Percentiles rank a stretch among this genome's conserved stretches.
Evolutionary conservation across 1,284 basidiomycete species (phyloP).

Genomic region (Gastroboletus turbinatus): DNA sequence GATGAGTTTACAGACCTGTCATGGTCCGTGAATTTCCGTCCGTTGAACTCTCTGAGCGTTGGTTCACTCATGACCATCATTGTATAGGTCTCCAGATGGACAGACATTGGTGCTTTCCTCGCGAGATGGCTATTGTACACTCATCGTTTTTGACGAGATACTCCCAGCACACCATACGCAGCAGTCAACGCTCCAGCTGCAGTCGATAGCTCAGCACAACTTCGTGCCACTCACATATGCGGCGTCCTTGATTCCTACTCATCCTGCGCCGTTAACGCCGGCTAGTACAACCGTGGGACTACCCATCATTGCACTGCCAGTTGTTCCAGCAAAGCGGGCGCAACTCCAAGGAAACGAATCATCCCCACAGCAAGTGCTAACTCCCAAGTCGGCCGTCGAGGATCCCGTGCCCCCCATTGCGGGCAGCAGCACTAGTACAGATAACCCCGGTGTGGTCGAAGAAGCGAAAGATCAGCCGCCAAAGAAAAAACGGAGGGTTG

Average conservation of each 20-base stretch:
- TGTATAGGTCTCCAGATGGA: conserved; percentile 87
- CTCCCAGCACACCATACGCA: conserved; percentile 84
- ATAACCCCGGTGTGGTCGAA: conserved; percentile 18
- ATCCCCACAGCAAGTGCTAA: conserved; percentile 53
- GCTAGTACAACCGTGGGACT: conserved; percentile 38
- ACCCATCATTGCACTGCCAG: conserved; percentile 43
- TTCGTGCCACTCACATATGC: conserved; percentile 56
- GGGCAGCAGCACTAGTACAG: conserved; percentile 8
- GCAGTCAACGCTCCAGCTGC: conserved; percentile 83
- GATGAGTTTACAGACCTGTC: conserved; percentile 96
- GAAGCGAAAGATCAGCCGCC: conserved; percentile 49
- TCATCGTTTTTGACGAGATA: conserved; percentile 90
- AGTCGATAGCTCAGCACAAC: conserved; percentile 84
- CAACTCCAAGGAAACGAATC: conserved; percentile 39
- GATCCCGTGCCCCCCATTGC: conserved; percentile 11
- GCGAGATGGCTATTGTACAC: conserved; percentile 95
- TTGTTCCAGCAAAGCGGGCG: conserved; percentile 48
- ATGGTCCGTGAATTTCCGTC: conserved; percentile 62
- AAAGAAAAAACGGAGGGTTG: conserved; percentile 89
- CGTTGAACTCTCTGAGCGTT: not conserved
- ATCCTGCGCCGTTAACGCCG: conserved; percentile 38
- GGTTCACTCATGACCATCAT: conserved; percentile 2
- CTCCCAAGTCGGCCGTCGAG: conserved; percentile 24
- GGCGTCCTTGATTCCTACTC: conserved; percentile 13
- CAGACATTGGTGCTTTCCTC: conserved; percentile 91